Evolutionary conservation across 2,329 filamentous ascomycete genomes (phyloP).

Genomic region (Bipolaris cookei): DNA sequence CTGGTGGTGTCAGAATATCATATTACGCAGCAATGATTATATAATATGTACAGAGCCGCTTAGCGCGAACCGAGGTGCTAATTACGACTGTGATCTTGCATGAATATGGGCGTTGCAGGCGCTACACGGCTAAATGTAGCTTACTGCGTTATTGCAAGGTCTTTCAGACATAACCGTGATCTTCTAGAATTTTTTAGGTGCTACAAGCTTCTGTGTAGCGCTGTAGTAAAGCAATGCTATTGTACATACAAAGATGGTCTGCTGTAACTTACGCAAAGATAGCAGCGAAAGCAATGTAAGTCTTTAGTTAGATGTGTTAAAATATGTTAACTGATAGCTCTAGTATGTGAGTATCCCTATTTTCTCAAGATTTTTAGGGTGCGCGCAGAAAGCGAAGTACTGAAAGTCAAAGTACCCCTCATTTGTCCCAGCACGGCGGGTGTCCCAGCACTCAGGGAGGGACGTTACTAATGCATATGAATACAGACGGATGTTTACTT

Average conservation of each 20-base stretch:
- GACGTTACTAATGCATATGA: too few species aligned
- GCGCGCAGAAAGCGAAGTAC: constrained; percentile 3
- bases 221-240: constrained; percentile 4
- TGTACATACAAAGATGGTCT: background rate
- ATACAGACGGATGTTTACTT: too few species aligned
- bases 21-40: background rate
- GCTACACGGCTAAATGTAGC: background rate
- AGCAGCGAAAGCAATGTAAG: constrained; percentile 2
- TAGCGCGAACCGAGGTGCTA: constrained; percentile 1
- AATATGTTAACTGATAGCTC: background rate
- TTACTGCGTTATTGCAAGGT: background rate
- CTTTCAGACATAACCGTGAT: background rate
- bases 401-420: constrained; percentile 2
- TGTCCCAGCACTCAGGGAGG: too few species aligned
- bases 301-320: background rate
- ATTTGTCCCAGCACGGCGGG: too few species aligned
- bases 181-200: background rate
- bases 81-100: background rate
- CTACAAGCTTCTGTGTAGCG: constrained; percentile 2
- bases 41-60: background rate
- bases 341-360: background rate
- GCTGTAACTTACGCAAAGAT: background rate
- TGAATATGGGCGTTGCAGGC: background rate
- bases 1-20: constrained; percentile 14
- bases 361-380: background rate